Evolutionary conservation across 2,329 filamentous ascomycete genomes (phyloP), one percentile per base, ranked within the genome.

Genomic region (Moelleriella libera): DNA sequence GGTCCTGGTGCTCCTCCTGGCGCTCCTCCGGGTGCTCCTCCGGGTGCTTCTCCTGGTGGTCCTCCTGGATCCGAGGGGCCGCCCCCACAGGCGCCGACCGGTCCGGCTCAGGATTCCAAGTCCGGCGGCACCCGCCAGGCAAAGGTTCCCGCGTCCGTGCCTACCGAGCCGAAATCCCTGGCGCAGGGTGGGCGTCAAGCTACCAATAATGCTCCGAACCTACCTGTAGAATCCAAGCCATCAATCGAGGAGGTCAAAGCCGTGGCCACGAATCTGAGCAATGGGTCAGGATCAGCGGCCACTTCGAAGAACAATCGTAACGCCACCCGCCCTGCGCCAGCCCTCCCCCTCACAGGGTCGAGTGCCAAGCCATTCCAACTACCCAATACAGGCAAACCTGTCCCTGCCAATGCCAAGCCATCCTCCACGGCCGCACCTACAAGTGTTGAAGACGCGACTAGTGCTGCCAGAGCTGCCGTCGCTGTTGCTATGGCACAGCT

Each of bases 401-500:
- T 53, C 2, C 56, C 58, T 5, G 58, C 68, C 3, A 56, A 60
- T 8, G 58, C 65, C 1, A 69, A 71, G 50, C 53, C 61, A 7
- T 55, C 62, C 5, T 57, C 55, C n/a, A 48, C 63, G 43, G 61
- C 72, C 28, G 58, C 58, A 1, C 60, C 62, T 0, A 56, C 51
- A 60, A 58, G 66, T 43, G 67, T 82, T 8, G 73, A 77, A 52
- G 82, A 84, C 63, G 83, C 84, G 1, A 88, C 85, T 0, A 78
- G 83, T 59, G 79, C 82, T 40, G 85, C 85, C 1, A 82, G 80
- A 55, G 84, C 83, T 31, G 85, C 85, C 7, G 85, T 88, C n/a
- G 83, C 84, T 46, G 78, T 83, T 41, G 85, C 85, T 2, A 88
- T 88, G 82, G 82, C 84, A 1, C 83, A 85, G 58, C 71, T 89